These are phyloP conservation scores for Exophiala calicioides DNA, from an alignment of 2,329 filamentous ascomycete species.

Conservation along the genomic window DNA sequence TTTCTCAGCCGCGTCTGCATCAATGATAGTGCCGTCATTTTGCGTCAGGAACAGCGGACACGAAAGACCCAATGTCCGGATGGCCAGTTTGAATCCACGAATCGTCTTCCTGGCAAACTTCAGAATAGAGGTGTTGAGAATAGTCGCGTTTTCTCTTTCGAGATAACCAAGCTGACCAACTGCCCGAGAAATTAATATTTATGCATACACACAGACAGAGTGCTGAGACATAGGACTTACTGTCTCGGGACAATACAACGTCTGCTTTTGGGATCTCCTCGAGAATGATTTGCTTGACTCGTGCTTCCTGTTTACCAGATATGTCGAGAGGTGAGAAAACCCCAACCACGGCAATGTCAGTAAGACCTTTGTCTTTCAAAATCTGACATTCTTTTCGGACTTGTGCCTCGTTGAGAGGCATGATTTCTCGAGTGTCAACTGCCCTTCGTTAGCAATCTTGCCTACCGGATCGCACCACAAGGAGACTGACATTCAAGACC, in stretches of 20 bases:
- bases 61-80: slow-evolving; percentile 50
- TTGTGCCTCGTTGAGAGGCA: slow-evolving; percentile 41
- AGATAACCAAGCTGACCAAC: slow-evolving; percentile 49
- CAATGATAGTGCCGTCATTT: slow-evolving; percentile 64
- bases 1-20: slow-evolving; percentile 54
- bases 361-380: slow-evolving; percentile 42
- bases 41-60: slow-evolving; percentile 63
- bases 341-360: slow-evolving; percentile 46
- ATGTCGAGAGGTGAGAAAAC: slow-evolving; percentile 52
- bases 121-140: slow-evolving; percentile 64
- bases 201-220: no score
- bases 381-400: slow-evolving; percentile 38
- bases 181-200: neutral
- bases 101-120: slow-evolving; percentile 60
- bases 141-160: slow-evolving; percentile 65
- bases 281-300: slow-evolving; percentile 41
- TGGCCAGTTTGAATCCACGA: slow-evolving; percentile 55
- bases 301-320: slow-evolving; percentile 43
- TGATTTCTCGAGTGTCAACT: slow-evolving; percentile 51
- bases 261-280: slow-evolving; percentile 39
- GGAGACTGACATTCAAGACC: slow-evolving; percentile 39
- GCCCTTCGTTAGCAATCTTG: slow-evolving; percentile 23
- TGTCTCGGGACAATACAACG: slow-evolving; percentile 46
- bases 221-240: no score
- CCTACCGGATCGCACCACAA: neutral